Evolutionary conservation across 106 monocot species (phyloP), one percentile per base, ranked within the genome.

Genomic region (Platanthera guangdongensis): DNA sequence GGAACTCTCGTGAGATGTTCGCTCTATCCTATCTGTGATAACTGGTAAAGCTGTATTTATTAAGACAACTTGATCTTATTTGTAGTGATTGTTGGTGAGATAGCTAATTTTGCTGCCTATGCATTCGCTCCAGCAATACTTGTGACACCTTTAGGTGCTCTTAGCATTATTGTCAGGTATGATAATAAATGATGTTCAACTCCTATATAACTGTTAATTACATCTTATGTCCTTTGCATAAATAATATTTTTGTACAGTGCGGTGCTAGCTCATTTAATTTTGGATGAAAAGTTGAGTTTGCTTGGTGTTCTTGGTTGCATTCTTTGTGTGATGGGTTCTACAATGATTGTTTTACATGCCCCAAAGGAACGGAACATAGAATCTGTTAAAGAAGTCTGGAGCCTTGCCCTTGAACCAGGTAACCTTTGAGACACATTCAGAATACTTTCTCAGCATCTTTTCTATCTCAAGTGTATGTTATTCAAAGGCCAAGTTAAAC

Each of bases 71-170:
- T 13, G 39, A 22, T 11, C 39, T 71, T 15, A 57, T 74, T 49
- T 30, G 19, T 46, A 82, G 82, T 82, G 82, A 82, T 82, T 72
- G 62, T 71, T 63, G 82, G 82, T 12, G 82, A 82, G 72, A 47
- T 70, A 50, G 77, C 77, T 72, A 82, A 82, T 82, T 82, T 82
- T 77, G 82, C 77, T 73, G 82, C 82, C n/a, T 82, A 82, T 71
- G 82, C 82, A 77, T 82, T 82, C 60, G 82, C 82, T 72, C 82
- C 82, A 63, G 82, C 82, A 12, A 82, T 82, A 51, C 82, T 82
- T 45, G 82, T 82, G 12, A 82, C 82, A 77, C 82, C 82, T 28
- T 71, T 82, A 54, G 82, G 82, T 72, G 82, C 82, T 82, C 76
- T 82, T 53, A 82, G 82, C 47, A 82, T 82, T 64, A 82, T 82